These are phyloP conservation scores for Sungouiella thailandica DNA, from an alignment of 805 yeast species.

Conservation along the genomic window DNA sequence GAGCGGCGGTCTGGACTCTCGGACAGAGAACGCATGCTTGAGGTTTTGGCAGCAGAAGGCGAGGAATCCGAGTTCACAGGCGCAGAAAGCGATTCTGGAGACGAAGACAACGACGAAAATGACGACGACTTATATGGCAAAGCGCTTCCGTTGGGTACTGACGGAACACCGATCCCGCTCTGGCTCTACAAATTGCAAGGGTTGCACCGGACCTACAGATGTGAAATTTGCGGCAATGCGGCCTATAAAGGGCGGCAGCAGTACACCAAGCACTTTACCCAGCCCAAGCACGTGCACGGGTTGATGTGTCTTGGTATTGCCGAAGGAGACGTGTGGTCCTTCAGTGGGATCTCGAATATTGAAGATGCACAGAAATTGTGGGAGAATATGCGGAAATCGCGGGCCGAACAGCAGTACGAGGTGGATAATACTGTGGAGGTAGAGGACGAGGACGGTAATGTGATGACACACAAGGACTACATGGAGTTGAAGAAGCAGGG, in stretches of 20 bases:
- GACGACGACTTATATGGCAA: conserved; percentile 38
- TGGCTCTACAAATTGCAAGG: conserved; percentile 95
- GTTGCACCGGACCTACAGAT: conserved; percentile 59
- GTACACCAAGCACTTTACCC: conserved; percentile 74
- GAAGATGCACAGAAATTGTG: conserved; percentile 63
- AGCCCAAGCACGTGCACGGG: conserved; percentile 66
- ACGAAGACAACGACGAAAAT: conserved; percentile 21
- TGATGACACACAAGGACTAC: conserved; percentile 78
- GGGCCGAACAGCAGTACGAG: conserved; percentile 33
- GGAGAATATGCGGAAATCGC: conserved; percentile 38
- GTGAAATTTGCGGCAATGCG: conserved; percentile 84
- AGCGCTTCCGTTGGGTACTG: conserved; percentile 75
- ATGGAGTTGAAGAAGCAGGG: conserved; percentile 88
- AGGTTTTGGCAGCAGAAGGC: conserved; percentile 37
- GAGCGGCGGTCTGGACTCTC: conserved; percentile 68
- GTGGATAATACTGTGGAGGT: conserved; percentile 65
- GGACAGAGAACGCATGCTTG: conserved; percentile 59
- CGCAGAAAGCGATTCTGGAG: conserved; percentile 21
- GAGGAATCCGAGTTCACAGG: conserved; percentile 38
- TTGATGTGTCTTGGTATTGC: conserved; percentile 68
- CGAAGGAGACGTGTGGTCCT: conserved; percentile 39
- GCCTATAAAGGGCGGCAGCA: conserved; percentile 67
- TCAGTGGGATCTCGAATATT: conserved; percentile 61
- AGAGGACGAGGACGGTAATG: conserved; percentile 92
- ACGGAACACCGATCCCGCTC: conserved; percentile 86